These are phyloP conservation scores for Talinum fruticosum DNA, from an alignment of 148 eudicot species.

Conservation along the genomic window DNA sequence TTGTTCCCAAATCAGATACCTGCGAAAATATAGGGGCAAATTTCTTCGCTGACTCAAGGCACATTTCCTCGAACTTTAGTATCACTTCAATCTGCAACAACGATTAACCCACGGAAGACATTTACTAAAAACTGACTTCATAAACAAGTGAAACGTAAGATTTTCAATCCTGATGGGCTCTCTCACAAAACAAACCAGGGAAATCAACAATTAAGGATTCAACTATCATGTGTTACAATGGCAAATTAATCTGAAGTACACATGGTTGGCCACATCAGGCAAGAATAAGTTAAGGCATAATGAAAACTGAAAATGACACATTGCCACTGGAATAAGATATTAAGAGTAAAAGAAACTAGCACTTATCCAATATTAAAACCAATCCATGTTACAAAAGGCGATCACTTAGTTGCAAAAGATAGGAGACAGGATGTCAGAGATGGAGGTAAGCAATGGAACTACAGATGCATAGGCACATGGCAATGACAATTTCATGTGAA, in stretches of 20 bases:
- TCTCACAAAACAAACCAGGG: neutral
- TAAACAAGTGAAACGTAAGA: neutral
- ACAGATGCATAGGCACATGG: too few relatives aligned
- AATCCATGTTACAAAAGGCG: neutral
- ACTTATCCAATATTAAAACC: neutral
- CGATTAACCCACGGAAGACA: neutral
- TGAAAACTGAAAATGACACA: too few relatives aligned
- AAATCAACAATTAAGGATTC: neutral
- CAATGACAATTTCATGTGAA: too few relatives aligned
- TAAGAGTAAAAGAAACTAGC: neutral
- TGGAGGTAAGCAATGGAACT: too few relatives aligned
- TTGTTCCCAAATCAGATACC: conserved; percentile 33
- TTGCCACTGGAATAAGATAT: neutral
- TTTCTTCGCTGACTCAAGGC: conserved; percentile 74
- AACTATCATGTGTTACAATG: neutral
- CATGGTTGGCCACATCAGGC: too few relatives aligned
- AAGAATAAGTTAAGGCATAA: too few relatives aligned
- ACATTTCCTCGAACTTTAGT: conserved; percentile 86
- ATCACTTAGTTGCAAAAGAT: neutral
- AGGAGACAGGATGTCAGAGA: neutral
- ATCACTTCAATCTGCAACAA: conserved; percentile 85
- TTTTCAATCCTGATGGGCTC: neutral
- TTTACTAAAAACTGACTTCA: neutral
- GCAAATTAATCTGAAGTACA: too few relatives aligned
- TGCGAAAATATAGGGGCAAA: conserved; percentile 57